Evolutionary conservation across 306 rosid genomes (phyloP).

Genomic region (Pyrus bretschneideri): DNA sequence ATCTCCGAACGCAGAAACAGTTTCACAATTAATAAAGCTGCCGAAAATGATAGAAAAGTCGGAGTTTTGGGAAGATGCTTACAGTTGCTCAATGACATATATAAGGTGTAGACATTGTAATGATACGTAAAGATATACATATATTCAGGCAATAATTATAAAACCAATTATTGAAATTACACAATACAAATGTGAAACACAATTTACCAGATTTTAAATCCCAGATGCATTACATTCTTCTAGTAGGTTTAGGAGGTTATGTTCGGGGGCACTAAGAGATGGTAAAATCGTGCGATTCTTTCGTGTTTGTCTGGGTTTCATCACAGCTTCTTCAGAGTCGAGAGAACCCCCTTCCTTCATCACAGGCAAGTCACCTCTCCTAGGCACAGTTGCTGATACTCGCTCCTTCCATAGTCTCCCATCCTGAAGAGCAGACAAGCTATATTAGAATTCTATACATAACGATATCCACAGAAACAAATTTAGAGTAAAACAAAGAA

Average conservation of each 20-base stretch:
- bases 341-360: slow-evolving; percentile 60
- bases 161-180: not conserved
- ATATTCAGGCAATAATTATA: slow-evolving; percentile 8
- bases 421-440: slow-evolving; percentile 46
- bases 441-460: slow-evolving; percentile 19
- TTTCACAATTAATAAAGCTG: not conserved
- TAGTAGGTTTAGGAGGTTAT: slow-evolving; percentile 67
- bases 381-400: slow-evolving; percentile 58
- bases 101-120: slow-evolving; percentile 12
- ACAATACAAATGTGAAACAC: slow-evolving; percentile 17
- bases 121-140: slow-evolving; percentile 22
- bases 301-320: slow-evolving; percentile 43
- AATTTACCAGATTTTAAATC: slow-evolving; percentile 37
- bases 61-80: slow-evolving; percentile 2
- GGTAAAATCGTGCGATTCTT: slow-evolving; percentile 67
- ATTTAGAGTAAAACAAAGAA: not conserved
- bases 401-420: slow-evolving; percentile 96
- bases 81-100: not conserved
- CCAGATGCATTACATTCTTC: slow-evolving; percentile 85
- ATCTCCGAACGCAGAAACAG: not conserved
- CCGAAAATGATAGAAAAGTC: not conserved
- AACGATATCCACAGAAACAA: not conserved
- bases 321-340: slow-evolving; percentile 35
- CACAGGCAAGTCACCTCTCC: slow-evolving; percentile 68
- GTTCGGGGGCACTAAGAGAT: slow-evolving; percentile 91